Base-by-base conservation (phyloP, 768 basidiomycete genomes). In the Astraeus odoratus region DNA sequence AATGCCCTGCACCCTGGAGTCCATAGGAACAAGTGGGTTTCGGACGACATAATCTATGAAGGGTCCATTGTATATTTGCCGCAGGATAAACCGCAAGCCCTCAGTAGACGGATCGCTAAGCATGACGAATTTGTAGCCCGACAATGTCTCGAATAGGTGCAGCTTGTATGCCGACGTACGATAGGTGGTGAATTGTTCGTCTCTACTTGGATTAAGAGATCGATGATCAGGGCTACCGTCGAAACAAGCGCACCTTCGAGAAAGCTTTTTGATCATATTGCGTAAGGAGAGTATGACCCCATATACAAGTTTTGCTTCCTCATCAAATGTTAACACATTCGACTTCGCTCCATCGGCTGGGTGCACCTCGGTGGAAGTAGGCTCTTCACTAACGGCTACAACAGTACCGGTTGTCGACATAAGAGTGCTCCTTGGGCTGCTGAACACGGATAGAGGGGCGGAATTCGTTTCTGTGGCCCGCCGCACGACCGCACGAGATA, bases 221-320 rank as follows among this genome's bases (percentile, higher is more conserved):
- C 33, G 8, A 25, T 27, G 41, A 31, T 5, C 3, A 12, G 10
- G 12, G 5, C 5, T 31, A 13, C 12, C n/a, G 10, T n/a, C 3
- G 10, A n/a, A 12, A 31, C 25, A 5, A 10, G 55, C 69, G 31
- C 52, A 93, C 95, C 83, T 76, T 54, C 86, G 83, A 10, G 94
- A 87, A 8, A 99, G 66, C 64, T 96, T 98, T 72, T 82, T 95
- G 59, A 95, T 72, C 93, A 98, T 95, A 64, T 91, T 93, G 44
- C 91, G 70, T 54, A 99, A 60, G 6, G 90, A 93, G 34, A 97
- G 71, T 12, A 98, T 74, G 43, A 99, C 89, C 45, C 96, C 96
- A 61, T 98, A 99, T 0, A 99, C 94, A 49, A 99, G 76, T 61
- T 99, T 99, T 1, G 85, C 84, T 64, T 99, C 95, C 63, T 99